Base-by-base conservation (phyloP, 768 basidiomycete genomes). In the Xerocomellus intermedius region DNA sequence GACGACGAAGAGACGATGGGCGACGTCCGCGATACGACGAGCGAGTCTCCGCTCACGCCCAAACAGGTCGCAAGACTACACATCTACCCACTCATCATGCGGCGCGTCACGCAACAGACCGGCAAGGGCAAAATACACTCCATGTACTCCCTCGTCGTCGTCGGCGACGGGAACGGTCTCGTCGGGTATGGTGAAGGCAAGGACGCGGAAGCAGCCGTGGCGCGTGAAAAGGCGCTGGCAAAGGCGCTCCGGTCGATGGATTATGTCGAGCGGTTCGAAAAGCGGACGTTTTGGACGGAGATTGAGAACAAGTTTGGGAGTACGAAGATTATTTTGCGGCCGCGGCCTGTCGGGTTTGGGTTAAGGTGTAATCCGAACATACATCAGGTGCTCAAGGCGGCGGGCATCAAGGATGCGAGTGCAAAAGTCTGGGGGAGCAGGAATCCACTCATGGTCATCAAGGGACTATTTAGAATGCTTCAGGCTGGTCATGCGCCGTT, bases 341-440 rank as follows among this genome's bases (percentile, higher is more conserved):
- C 89, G 0, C 79, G 88, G 32, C 87, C 89, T 8, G 82, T 91
- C 67, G 97, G 97, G 2, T 98, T 98, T 69, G 97, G 97, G 8
- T 75, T 99, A 53, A 79, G 86, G 54, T 92, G 91, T 67, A 93
- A 95, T 64, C 94, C 93, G 2, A 82, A 86, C 65, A 74, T 99
- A 50, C 94, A 99, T 71, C 83, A 87, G 65, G 81, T 99, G 39
- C 79, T 95, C 65, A 90, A 91, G 61, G 94, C 94, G 0, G 95
- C 94, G 1, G 97, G 96, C 12, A 90, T 99, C 74, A 89, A 92
- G 70, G 96, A 99, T 73, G 80, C 91, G 41, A 94, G 91, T 61
- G 96, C 91, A 30, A 98, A 97, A 73, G 90, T 98, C 19, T 91
- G 91, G 84, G 94, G 96, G 16, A 94, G 91, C 65, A 78, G 90